phyloP scores from a whole-genome alignment of 495 filamentous ascomycete species.

The Podospora pseudopauciseta region DNA sequence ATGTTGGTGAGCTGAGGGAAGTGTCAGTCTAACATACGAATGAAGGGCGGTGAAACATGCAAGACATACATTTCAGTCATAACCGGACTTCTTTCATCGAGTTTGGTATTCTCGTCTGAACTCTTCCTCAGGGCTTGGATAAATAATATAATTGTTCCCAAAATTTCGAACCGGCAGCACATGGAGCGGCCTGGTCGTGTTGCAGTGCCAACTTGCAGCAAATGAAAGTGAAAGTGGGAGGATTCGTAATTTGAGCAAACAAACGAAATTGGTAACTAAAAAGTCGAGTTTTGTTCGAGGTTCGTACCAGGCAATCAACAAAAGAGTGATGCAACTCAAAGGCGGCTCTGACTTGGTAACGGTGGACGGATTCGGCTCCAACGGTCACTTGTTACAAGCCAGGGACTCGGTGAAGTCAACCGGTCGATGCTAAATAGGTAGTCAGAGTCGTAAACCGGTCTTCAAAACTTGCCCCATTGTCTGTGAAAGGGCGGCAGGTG shows the following conservation, averaged over 20 bases:
- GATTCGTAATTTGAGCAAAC: neutral
- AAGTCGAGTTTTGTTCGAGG: neutral
- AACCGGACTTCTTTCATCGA: neutral
- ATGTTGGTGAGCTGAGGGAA: neutral
- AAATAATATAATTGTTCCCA: slow-evolving; percentile 47
- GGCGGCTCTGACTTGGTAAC: neutral
- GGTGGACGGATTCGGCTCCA: neutral
- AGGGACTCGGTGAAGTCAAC: neutral
- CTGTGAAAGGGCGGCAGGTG: neutral
- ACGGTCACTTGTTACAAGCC: neutral
- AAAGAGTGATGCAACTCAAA: neutral
- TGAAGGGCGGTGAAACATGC: neutral
- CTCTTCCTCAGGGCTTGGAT: slow-evolving; percentile 39
- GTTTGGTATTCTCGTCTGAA: neutral
- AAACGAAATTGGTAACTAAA: neutral
- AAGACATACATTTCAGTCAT: neutral
- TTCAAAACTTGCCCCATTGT: neutral
- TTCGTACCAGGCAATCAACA: neutral
- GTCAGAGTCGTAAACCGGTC: neutral
- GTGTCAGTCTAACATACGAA: neutral
- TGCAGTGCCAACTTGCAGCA: neutral
- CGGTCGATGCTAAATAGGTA: neutral
- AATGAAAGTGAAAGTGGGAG: slow-evolving; percentile 1
- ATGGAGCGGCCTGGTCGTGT: slow-evolving; percentile 15
- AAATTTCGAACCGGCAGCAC: slow-evolving; percentile 49